Evolutionary conservation across 139 green algal species (phyloP).

Genomic region (Pseudopediastrum boryanum): DNA sequence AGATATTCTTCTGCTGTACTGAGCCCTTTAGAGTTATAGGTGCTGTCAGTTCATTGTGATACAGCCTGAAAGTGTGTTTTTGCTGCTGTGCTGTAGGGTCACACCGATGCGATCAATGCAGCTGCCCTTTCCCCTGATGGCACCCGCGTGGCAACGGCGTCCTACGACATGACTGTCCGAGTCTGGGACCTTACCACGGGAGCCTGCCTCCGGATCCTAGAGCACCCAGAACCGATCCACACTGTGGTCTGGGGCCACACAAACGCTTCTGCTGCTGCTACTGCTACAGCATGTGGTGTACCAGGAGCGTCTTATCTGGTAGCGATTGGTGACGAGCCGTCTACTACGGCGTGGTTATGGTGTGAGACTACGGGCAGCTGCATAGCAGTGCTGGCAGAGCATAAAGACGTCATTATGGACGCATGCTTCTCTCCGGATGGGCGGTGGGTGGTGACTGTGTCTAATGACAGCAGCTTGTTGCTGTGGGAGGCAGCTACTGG

Average conservation of each 20-base stretch:
- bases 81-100: slow-evolving; percentile 67
- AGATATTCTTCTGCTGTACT: too few relatives aligned
- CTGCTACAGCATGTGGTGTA: neutral
- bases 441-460: slow-evolving; percentile 9
- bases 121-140: slow-evolving; percentile 43
- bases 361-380: slow-evolving; percentile 34
- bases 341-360: slow-evolving; percentile 38
- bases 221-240: slow-evolving; percentile 21
- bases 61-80: too few relatives aligned
- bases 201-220: slow-evolving; percentile 28
- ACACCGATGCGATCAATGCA: slow-evolving; percentile 50
- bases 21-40: too few relatives aligned
- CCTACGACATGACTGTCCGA: slow-evolving; percentile 58
- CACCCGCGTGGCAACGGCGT: slow-evolving; percentile 57
- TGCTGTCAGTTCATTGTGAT: too few relatives aligned
- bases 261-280: neutral
- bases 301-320: neutral
- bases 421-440: slow-evolving; percentile 18
- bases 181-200: slow-evolving; percentile 42
- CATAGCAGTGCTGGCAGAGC: slow-evolving; percentile 32
- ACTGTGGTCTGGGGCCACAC: slow-evolving; percentile 19
- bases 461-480: slow-evolving; percentile 17
- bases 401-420: slow-evolving; percentile 19
- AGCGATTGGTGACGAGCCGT: slow-evolving; percentile 26
- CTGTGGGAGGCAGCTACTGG: slow-evolving; percentile 23